A percentile compares a stretch with the other conserved stretches of the same genome.
phyloP scores from a whole-genome alignment of 441 rosid species.

The Pelargonium fulgidum region DNA sequence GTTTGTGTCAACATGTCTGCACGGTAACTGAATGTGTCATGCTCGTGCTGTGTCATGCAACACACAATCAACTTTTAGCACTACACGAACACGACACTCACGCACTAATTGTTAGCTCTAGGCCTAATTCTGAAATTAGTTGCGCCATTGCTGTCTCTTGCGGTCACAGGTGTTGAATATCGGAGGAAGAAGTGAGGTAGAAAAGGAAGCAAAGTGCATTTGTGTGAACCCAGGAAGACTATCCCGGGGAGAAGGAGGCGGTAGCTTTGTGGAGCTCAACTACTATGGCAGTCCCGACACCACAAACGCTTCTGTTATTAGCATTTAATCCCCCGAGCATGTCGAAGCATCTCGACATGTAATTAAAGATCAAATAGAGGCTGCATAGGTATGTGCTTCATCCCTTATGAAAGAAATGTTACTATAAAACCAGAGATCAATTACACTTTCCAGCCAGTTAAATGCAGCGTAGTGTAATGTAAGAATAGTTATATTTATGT shows the following conservation, averaged over 20 bases:
- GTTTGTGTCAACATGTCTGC: no score
- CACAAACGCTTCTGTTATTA: slow-evolving; percentile 55
- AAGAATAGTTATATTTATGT: no score
- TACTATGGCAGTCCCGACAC: slow-evolving; percentile 55
- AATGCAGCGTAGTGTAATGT: no score
- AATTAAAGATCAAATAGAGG: neutral
- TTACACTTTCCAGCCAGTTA: no score
- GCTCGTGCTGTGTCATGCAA: no score
- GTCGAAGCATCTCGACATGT: neutral
- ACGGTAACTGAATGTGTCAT: no score
- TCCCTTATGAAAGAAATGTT: no score
- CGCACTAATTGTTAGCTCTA: no score
- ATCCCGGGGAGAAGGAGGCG: slow-evolving; percentile 87
- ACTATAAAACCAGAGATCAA: no score
- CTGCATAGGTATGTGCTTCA: neutral
- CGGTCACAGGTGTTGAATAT: slow-evolving; percentile 48
- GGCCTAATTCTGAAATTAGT: slow-evolving; percentile 1
- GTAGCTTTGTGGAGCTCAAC: slow-evolving; percentile 75
- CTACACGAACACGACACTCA: no score
- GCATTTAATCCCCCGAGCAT: slow-evolving; percentile 39
- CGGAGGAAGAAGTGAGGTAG: slow-evolving; percentile 50
- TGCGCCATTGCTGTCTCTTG: neutral
- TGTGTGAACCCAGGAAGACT: slow-evolving; percentile 93
- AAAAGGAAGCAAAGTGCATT: slow-evolving; percentile 52
- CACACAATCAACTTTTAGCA: no score